These are phyloP conservation scores for Metarhizium anisopliae DNA, from an alignment of 2,329 filamentous ascomycete species.

Conservation along the genomic window DNA sequence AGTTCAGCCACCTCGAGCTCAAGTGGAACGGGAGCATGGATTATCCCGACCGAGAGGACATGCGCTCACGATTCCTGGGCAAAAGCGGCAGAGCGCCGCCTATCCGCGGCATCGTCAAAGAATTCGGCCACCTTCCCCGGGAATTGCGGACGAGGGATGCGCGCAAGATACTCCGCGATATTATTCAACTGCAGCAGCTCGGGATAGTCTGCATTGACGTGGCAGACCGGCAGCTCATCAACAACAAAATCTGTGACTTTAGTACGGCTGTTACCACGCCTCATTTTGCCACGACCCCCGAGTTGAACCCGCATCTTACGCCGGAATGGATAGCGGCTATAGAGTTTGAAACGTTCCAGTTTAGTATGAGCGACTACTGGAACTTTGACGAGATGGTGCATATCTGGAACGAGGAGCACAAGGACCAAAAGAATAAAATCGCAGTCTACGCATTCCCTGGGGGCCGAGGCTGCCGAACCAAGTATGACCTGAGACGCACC, in stretches of 20 bases:
- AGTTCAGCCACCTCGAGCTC: not conserved
- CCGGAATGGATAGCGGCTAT: too few species aligned
- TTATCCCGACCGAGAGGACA: too few species aligned
- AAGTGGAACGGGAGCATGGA: too few species aligned
- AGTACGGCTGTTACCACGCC: constrained; percentile 16
- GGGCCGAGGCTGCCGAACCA: not conserved
- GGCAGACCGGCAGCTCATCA: constrained; percentile 11
- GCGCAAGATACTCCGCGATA: not conserved
- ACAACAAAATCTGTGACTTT: constrained; percentile 15
- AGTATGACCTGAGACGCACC: not conserved
- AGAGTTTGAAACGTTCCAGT: not conserved
- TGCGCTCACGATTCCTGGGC: not conserved
- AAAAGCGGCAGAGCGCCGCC: constrained; percentile 9
- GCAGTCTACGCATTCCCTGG: not conserved
- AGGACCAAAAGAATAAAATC: not conserved
- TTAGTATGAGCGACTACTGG: not conserved
- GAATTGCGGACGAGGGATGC: not conserved
- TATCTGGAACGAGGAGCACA: not conserved
- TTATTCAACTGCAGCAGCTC: not conserved
- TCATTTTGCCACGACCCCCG: constrained; percentile 10
- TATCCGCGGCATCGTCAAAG: constrained; percentile 15
- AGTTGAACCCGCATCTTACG: not conserved
- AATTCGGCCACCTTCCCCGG: constrained; percentile 4
- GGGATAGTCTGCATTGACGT: not conserved
- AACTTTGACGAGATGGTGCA: not conserved